These are phyloP conservation scores for Sarocladium brachiariae DNA, from an alignment of 2,329 filamentous ascomycete genomes.

Conservation along the genomic window DNA sequence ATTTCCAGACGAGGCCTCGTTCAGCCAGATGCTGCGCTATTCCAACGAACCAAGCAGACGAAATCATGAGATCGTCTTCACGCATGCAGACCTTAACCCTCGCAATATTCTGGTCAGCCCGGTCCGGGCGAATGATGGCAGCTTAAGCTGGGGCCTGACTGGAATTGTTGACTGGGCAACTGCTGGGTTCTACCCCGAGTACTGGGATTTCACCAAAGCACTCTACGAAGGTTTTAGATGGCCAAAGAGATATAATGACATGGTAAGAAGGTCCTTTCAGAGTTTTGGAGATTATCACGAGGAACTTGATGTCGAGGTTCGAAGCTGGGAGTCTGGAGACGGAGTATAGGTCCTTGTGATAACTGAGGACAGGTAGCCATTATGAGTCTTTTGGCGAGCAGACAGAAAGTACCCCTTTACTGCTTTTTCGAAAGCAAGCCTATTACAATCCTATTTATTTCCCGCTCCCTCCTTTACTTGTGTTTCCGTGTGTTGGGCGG, in stretches of 20 bases:
- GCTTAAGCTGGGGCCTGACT: background rate
- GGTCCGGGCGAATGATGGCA: constrained; percentile 12
- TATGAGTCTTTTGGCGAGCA: too few relatives aligned
- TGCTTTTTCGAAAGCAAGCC: too few relatives aligned
- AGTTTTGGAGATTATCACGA: constrained; percentile 17
- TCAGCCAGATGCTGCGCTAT: constrained; percentile 23
- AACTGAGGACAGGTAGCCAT: constrained; percentile 29
- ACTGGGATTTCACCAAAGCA: constrained; percentile 8
- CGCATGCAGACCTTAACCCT: constrained; percentile 26
- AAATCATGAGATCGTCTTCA: constrained; percentile 24
- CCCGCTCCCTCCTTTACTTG: too few relatives aligned
- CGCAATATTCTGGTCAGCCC: constrained; percentile 26
- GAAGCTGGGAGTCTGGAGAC: constrained; percentile 14
- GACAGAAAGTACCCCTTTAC: too few relatives aligned
- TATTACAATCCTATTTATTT: too few relatives aligned
- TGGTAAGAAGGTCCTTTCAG: constrained; percentile 14
- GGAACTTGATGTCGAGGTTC: constrained; percentile 18
- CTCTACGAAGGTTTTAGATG: constrained; percentile 17
- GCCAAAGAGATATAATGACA: constrained; percentile 12
- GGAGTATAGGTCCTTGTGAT: constrained; percentile 7
- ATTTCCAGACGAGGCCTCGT: constrained; percentile 23
- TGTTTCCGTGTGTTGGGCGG: too few relatives aligned
- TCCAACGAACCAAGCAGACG: constrained; percentile 22
- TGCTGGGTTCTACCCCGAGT: constrained; percentile 8
- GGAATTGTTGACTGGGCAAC: constrained; percentile 8